Evolutionary conservation across 1,284 basidiomycete genomes (phyloP), one percentile per base, ranked within the genome.

Genomic region (Cutaneotrichosporon cyanovorans): DNA sequence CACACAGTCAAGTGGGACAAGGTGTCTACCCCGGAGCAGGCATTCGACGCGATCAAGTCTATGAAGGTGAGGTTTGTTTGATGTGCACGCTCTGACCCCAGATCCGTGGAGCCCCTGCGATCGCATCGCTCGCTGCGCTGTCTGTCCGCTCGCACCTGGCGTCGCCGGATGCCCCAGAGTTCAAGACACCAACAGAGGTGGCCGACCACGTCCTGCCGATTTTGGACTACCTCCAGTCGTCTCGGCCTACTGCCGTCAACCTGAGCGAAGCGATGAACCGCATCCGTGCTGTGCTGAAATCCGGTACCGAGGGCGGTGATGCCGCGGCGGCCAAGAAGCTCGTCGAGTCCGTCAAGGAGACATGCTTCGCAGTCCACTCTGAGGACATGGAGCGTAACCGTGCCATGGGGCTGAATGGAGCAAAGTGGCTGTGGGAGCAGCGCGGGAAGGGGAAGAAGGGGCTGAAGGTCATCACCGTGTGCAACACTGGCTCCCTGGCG

Each of bases 161-260:
- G 16, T 55, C 58, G 5, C 40, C 56, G 4, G 39, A 51, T 4
- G 47, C 41, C 1, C 54, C 60, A 2, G 32, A 44, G 2, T 62
- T 58, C 43, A 14, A 52, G 8, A 53, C 61, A 9, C 73, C 59
- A 14, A 51, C 48, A 18, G 48, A 49, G 19, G 51, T 62, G 8
- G 28, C 41, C 12, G 42, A 48, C 5, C 61, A 65, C 48, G 40
- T 69, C 23, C 19, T 35, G 23, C 74, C 78, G 0, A 76, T 80
- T 36, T 77, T 89, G 40, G 78, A 81, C 39, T 84, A 81, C 68
- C 78, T 95, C 12, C 81, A 79, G 65, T 86, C 83, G 1, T 84
- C 90, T 3, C 80, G 90, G n/a, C 90, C 90, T 7, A 95, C 90
- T 0, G 90, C 90, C 3, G 90, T 95, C 60, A 93, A 95, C 72